phyloP scores from a whole-genome alignment of 345 rosid genomes.

The Acer negundo region DNA sequence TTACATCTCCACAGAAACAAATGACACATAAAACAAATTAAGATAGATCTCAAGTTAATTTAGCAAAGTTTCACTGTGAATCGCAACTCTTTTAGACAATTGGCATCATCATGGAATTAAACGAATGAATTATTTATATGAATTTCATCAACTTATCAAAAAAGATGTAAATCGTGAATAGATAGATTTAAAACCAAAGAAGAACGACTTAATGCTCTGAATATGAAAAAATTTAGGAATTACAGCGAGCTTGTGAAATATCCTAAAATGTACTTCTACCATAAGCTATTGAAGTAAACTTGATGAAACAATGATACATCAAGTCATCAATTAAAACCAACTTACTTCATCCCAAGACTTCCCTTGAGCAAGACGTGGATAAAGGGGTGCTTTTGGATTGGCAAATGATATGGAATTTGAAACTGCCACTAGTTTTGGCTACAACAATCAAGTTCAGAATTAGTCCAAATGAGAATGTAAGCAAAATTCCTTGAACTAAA shows the following conservation, averaged over 20 bases:
- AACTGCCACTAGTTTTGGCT: constrained; percentile 80
- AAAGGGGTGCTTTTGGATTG: constrained; percentile 86
- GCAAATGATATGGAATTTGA: constrained; percentile 62
- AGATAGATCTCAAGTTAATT: neutral
- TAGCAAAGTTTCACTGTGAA: neutral
- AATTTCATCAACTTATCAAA: constrained; percentile 14
- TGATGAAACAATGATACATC: neutral
- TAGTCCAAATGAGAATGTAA: constrained; percentile 18
- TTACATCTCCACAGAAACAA: neutral
- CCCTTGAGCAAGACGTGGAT: constrained; percentile 91
- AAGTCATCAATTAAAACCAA: constrained; percentile 12
- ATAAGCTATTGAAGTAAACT: neutral
- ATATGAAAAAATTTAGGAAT: neutral
- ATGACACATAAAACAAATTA: neutral
- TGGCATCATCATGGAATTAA: neutral
- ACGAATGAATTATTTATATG: neutral
- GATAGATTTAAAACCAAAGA: neutral
- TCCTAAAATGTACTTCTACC: neutral
- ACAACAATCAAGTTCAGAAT: constrained; percentile 33
- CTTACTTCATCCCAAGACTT: constrained; percentile 93
- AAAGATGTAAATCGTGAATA: neutral
- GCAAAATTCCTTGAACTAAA: neutral
- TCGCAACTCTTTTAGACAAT: neutral
- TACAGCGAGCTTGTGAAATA: neutral
- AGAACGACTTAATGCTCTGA: neutral